These are phyloP conservation scores for Lentinula boryana DNA, from an alignment of 768 basidiomycete species.

Conservation along the genomic window DNA sequence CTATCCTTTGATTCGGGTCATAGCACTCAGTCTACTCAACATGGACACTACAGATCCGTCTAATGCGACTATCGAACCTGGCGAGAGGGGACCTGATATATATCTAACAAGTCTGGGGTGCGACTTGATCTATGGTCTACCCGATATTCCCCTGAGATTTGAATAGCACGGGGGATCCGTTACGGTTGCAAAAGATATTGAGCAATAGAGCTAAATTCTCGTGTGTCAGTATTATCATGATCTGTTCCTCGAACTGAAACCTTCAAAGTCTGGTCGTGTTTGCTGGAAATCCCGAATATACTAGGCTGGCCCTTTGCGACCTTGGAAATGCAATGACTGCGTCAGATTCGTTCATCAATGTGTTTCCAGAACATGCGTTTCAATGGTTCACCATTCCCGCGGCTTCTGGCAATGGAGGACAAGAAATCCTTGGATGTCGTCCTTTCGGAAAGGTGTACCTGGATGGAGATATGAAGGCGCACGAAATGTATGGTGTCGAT, in stretches of 20 bases:
- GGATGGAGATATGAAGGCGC: conserved; percentile 1
- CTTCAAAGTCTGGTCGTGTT: conserved; percentile 6
- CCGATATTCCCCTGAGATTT: background rate
- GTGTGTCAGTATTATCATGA: background rate
- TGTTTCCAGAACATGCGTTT: background rate
- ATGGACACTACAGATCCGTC: background rate
- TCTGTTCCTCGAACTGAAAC: background rate
- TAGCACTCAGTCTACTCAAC: conserved; percentile 9
- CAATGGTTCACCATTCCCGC: conserved; percentile 9
- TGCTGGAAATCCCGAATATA: conserved; percentile 8
- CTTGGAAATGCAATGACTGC: background rate
- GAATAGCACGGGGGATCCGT: conserved; percentile 6
- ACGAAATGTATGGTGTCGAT: conserved; percentile 6
- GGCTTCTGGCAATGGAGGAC: conserved; percentile 9
- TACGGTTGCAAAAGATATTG: conserved; percentile 7
- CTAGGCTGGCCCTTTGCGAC: background rate
- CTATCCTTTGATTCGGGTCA: background rate
- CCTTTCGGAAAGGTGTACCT: conserved; percentile 10
- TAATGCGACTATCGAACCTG: conserved; percentile 5
- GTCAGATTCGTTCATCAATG: background rate
- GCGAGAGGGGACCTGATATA: conserved; percentile 10
- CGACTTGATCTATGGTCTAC: background rate
- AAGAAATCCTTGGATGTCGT: conserved; percentile 9
- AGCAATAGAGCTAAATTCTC: conserved; percentile 8
- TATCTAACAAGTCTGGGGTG: conserved; percentile 9